These are phyloP conservation scores for Claviceps spartinae DNA, from an alignment of 2,329 filamentous ascomycete species.

Conservation along the genomic window DNA sequence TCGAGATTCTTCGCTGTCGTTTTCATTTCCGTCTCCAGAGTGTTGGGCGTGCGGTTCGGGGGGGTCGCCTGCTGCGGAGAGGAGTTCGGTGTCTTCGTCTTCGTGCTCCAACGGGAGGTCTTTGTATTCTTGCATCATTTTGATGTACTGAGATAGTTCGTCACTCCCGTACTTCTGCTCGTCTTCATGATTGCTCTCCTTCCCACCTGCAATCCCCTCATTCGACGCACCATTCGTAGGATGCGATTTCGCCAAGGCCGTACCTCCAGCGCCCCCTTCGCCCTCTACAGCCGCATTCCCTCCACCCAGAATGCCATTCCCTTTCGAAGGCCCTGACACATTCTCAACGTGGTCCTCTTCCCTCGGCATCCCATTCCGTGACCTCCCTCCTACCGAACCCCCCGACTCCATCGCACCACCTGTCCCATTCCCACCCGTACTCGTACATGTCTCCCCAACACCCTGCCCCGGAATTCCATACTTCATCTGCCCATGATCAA, in stretches of 20 bases:
- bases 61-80: not conserved
- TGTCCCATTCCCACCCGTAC: not conserved
- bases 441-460: conserved; percentile 3
- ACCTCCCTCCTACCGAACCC: not conserved
- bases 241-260: conserved; percentile 13
- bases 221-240: conserved; percentile 4
- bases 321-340: conserved; percentile 23
- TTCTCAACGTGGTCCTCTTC: conserved; percentile 25
- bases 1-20: not conserved
- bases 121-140: conserved; percentile 44
- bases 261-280: conserved; percentile 4
- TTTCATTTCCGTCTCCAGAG: not conserved
- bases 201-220: not conserved
- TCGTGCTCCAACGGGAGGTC: conserved; percentile 42
- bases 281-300: conserved; percentile 6
- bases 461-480: conserved; percentile 45
- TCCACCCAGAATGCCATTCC: conserved; percentile 18
- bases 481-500: conserved; percentile 43
- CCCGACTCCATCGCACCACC: not conserved
- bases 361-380: conserved; percentile 13
- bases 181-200: not conserved
- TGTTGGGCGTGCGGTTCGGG: too few relatives aligned
- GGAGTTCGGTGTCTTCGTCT: conserved; percentile 30
- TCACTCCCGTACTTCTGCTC: conserved; percentile 22
- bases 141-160: conserved; percentile 50